Percentiles rank a stretch among this genome's conserved stretches.
Evolutionary conservation across 2,329 filamentous ascomycete species (phyloP).

Genomic region (Aureobasidium namibiae): DNA sequence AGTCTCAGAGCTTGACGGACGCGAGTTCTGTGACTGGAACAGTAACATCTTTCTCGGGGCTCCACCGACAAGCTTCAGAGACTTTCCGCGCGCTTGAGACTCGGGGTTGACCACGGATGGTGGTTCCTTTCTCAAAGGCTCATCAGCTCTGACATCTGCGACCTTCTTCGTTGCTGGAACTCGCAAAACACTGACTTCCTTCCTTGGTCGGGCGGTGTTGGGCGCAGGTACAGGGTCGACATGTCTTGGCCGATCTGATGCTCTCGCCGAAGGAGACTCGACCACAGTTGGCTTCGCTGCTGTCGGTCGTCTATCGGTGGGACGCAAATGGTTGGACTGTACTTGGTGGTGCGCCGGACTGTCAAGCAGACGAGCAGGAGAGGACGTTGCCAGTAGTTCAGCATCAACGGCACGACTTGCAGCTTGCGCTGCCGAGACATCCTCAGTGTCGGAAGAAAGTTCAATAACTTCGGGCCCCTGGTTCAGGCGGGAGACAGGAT

Average conservation of each 20-base stretch:
- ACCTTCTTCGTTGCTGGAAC: background rate
- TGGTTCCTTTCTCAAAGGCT: background rate
- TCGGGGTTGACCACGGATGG: background rate
- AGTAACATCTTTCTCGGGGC: conserved; percentile 34
- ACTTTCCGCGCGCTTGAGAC: conserved; percentile 19
- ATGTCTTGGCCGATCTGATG: background rate
- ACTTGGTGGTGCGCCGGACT: conserved; percentile 8
- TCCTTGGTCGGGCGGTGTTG: background rate
- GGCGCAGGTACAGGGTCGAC: background rate
- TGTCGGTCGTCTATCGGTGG: background rate
- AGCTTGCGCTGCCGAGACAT: conserved; percentile 19
- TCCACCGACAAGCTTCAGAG: conserved; percentile 31
- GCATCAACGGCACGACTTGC: conserved; percentile 20
- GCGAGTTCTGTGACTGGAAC: conserved; percentile 30
- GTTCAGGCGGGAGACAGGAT: background rate
- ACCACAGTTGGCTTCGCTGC: background rate
- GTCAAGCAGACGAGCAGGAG: conserved; percentile 5
- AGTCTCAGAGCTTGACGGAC: background rate
- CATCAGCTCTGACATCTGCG: background rate
- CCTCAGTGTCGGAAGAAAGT: conserved; percentile 27
- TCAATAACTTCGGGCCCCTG: conserved; percentile 24
- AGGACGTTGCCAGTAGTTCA: conserved; percentile 17
- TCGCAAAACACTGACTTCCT: background rate
- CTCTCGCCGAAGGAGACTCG: conserved; percentile 13
- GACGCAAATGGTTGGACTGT: conserved; percentile 17